Evolutionary conservation across 208 protist genomes (phyloP).

Genomic region (Naegleria lovaniensis): DNA sequence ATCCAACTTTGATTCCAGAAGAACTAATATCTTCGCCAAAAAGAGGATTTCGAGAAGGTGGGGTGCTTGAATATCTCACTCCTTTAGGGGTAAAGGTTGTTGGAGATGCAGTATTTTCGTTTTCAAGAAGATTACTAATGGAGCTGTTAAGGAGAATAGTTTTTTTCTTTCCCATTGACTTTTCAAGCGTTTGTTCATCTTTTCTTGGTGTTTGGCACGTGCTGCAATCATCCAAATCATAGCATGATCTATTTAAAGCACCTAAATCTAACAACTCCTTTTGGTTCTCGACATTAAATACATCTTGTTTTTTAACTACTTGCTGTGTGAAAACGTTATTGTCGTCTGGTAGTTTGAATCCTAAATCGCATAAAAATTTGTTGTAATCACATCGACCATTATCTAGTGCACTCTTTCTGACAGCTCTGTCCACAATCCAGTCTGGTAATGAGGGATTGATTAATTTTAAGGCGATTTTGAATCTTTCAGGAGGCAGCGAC

Average conservation of each 20-base stretch:
- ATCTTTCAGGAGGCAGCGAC: background rate
- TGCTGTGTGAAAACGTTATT: background rate
- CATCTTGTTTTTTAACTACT: background rate
- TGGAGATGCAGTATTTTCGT: background rate
- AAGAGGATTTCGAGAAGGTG: background rate
- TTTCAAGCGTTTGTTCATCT: background rate
- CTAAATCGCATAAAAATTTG: background rate
- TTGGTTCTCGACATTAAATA: background rate
- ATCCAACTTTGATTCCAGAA: background rate
- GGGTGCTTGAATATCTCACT: background rate
- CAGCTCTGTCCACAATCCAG: background rate
- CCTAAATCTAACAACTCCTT: background rate
- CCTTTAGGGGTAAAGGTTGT: background rate
- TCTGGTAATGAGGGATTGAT: background rate
- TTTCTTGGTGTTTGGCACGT: background rate
- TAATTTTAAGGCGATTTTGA: background rate
- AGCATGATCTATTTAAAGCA: background rate
- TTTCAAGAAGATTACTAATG: background rate
- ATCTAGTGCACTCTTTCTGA: background rate
- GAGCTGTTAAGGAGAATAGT: background rate
- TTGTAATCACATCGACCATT: background rate
- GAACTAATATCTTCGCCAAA: background rate
- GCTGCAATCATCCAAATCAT: background rate
- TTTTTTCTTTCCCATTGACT: background rate
- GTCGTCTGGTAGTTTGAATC: background rate